These are phyloP conservation scores for Colletotrichum camelliae DNA, from an alignment of 2,329 filamentous ascomycete genomes.

Conservation along the genomic window DNA sequence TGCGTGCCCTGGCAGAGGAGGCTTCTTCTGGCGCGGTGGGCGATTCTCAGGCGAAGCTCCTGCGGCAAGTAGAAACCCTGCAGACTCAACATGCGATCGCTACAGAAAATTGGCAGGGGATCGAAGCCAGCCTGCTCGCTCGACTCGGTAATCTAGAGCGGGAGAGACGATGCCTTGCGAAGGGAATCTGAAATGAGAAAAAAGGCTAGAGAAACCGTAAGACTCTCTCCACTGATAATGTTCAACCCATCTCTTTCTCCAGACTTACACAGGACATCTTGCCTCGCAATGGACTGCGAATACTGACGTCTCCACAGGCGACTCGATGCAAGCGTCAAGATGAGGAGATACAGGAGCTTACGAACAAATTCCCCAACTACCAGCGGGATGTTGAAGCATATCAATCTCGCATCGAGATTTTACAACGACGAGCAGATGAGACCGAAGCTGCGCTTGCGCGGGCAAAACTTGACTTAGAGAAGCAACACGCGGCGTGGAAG, in stretches of 20 bases:
- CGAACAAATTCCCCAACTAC: slow-evolving; percentile 66
- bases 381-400: slow-evolving; percentile 68
- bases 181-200: slow-evolving; percentile 87
- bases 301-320: slow-evolving; percentile 55
- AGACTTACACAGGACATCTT: background rate
- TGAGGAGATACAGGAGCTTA: slow-evolving; percentile 79
- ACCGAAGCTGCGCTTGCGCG: slow-evolving; percentile 70
- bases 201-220: slow-evolving; percentile 85
- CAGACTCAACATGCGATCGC: slow-evolving; percentile 95
- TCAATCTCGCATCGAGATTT: slow-evolving; percentile 62
- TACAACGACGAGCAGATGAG: slow-evolving; percentile 70
- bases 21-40: slow-evolving; percentile 81
- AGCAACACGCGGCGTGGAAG: slow-evolving; percentile 50
- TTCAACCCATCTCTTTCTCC: background rate
- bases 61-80: slow-evolving; percentile 92
- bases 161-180: slow-evolving; percentile 83
- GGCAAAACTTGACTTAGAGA: slow-evolving; percentile 54
- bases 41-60: slow-evolving; percentile 85
- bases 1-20: slow-evolving; percentile 87
- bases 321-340: slow-evolving; percentile 70
- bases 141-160: slow-evolving; percentile 82
- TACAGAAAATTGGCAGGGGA: slow-evolving; percentile 96
- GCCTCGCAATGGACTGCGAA: background rate
- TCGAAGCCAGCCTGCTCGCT: slow-evolving; percentile 84
- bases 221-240: slow-evolving; percentile 32